Percentiles rank a stretch among this genome's conserved stretches.
Evolutionary conservation across 2,329 filamentous ascomycete genomes (phyloP).

Genomic region (Lachnellula cervina): DNA sequence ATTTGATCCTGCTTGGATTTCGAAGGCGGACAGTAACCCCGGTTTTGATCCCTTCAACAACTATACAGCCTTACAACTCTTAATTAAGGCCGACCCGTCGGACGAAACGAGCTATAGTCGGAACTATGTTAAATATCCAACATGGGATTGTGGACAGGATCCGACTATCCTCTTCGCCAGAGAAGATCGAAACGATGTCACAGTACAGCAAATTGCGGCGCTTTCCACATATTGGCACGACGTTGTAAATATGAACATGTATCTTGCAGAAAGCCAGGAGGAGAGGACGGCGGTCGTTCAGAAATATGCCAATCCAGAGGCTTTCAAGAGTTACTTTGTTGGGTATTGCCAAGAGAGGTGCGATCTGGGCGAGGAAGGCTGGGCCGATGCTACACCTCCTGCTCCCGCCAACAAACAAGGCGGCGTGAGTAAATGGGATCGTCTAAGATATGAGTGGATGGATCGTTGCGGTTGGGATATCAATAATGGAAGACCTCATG

Average conservation of each 20-base stretch:
- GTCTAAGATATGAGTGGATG: too few species aligned
- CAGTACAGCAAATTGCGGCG: background rate
- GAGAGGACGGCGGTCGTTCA: background rate
- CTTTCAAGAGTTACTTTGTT: background rate
- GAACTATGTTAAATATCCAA: background rate
- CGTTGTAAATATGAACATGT: background rate
- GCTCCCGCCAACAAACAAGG: too few species aligned
- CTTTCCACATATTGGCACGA: background rate
- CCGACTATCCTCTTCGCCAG: background rate
- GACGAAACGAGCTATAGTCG: background rate
- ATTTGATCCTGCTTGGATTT: background rate
- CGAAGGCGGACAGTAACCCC: background rate
- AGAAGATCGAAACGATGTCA: background rate
- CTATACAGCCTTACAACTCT: background rate
- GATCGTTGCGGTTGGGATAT: too few species aligned
- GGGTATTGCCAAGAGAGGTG: background rate
- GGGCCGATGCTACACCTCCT: too few species aligned
- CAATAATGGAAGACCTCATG: too few species aligned
- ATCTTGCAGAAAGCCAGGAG: background rate
- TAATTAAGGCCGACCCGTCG: background rate
- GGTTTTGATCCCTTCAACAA: background rate
- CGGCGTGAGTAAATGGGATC: too few species aligned
- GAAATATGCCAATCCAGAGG: background rate
- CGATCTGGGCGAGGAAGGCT: too few species aligned
- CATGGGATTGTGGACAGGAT: background rate